phyloP scores from a whole-genome alignment of 2,329 filamentous ascomycete species.

The Ambrosiella beaveri region DNA sequence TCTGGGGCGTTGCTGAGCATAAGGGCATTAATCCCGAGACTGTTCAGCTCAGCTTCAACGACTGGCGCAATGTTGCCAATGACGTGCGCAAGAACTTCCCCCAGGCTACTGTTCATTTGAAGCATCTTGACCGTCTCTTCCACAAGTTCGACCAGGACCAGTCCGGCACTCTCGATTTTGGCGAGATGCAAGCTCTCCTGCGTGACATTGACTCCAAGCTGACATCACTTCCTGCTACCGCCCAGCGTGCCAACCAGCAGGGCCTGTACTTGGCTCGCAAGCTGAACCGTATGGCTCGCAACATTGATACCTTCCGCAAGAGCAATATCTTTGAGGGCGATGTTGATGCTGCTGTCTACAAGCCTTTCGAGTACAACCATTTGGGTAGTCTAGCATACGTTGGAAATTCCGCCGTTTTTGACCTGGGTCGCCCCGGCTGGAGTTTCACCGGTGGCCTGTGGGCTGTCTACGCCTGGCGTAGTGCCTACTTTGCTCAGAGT shows the following conservation, averaged over 20 bases:
- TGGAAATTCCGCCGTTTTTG: slow-evolving; percentile 91
- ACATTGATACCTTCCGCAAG: slow-evolving; percentile 53
- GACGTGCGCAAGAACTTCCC: slow-evolving; percentile 81
- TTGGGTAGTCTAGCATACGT: slow-evolving; percentile 86
- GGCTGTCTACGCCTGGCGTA: slow-evolving; percentile 91
- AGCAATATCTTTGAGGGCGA: slow-evolving; percentile 82
- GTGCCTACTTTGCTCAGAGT: slow-evolving; percentile 93
- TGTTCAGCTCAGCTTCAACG: slow-evolving; percentile 68
- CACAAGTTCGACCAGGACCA: slow-evolving; percentile 84
- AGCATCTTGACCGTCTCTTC: slow-evolving; percentile 80
- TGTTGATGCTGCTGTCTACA: slow-evolving; percentile 80
- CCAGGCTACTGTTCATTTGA: slow-evolving; percentile 72
- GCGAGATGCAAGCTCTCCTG: slow-evolving; percentile 74
- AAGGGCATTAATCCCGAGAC: slow-evolving; percentile 77
- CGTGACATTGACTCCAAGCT: slow-evolving; percentile 88
- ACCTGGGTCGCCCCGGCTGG: slow-evolving; percentile 54
- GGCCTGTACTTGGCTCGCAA: slow-evolving; percentile 84
- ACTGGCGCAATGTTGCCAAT: slow-evolving; percentile 74
- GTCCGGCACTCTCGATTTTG: slow-evolving; percentile 83
- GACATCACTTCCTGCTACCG: slow-evolving; percentile 84
- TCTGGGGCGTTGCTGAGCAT: slow-evolving; percentile 80
- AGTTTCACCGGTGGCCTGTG: slow-evolving; percentile 67
- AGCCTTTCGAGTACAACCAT: slow-evolving; percentile 85
- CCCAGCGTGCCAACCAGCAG: slow-evolving; percentile 91
- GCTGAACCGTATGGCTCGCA: slow-evolving; percentile 75